phyloP scores from a whole-genome alignment of 2,329 filamentous ascomycete genomes.

The Nothopassalora personata region DNA sequence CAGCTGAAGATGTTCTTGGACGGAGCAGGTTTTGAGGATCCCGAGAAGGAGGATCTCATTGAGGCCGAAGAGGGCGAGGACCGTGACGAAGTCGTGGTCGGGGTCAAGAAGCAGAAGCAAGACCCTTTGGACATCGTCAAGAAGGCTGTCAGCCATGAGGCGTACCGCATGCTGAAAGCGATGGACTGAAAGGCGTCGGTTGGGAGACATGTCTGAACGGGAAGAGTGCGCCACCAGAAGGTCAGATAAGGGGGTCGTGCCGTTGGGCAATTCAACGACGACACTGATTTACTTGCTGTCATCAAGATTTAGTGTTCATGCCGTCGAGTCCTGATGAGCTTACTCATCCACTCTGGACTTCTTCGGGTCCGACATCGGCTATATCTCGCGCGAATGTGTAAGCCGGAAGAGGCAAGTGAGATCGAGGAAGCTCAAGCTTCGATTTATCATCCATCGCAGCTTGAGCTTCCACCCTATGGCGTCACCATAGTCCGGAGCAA shows the following conservation, averaged over 20 bases:
- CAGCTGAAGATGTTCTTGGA: constrained; percentile 56
- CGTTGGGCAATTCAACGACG: too few relatives aligned
- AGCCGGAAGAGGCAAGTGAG: background rate
- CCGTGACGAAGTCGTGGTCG: constrained; percentile 25
- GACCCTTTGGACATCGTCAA: constrained; percentile 44
- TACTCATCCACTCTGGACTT: background rate
- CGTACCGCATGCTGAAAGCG: constrained; percentile 53
- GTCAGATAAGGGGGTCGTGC: too few relatives aligned
- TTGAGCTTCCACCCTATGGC: background rate
- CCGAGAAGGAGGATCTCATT: constrained; percentile 37
- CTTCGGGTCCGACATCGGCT: background rate
- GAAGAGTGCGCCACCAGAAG: too few relatives aligned
- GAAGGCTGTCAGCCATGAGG: constrained; percentile 50
- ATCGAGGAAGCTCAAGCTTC: background rate
- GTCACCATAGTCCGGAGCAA: background rate
- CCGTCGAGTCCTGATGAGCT: background rate
- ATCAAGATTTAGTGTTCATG: too few relatives aligned
- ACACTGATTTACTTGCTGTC: too few relatives aligned
- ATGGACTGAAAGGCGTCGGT: constrained; percentile 42
- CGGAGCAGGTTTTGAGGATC: constrained; percentile 41
- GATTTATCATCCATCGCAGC: background rate
- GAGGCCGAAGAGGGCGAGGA: constrained; percentile 25
- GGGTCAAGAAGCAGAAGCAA: constrained; percentile 26
- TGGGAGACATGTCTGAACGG: background rate
- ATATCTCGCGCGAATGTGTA: background rate